These are phyloP conservation scores for Durio zibethinus DNA, from an alignment of 345 rosid genomes.

Conservation along the genomic window DNA sequence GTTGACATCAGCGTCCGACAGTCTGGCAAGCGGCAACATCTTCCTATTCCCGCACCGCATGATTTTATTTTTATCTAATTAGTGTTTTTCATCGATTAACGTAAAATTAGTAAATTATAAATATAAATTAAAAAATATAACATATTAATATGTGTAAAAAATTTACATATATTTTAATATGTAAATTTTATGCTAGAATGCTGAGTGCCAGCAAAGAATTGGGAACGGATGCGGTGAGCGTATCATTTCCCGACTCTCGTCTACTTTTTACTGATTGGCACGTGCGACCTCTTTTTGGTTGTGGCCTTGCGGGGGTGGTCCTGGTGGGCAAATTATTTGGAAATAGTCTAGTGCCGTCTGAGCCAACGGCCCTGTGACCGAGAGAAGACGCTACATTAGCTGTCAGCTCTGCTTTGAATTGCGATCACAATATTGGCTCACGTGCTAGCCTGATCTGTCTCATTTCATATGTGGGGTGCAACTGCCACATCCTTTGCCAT, in stretches of 20 bases:
- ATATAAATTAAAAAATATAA: too few species aligned
- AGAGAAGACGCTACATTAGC: not conserved
- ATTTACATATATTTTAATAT: too few species aligned
- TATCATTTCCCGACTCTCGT: not conserved
- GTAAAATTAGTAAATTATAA: too few species aligned
- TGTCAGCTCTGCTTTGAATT: not conserved
- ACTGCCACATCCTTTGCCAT: not conserved
- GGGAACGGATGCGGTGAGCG: not conserved
- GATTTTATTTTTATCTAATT: too few species aligned
- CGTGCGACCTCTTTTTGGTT: not conserved
- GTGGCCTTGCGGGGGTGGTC: not conserved
- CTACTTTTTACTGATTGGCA: not conserved
- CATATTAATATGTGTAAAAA: too few species aligned
- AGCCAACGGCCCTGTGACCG: not conserved
- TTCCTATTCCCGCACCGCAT: not conserved
- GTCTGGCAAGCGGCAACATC: not conserved
- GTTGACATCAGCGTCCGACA: not conserved
- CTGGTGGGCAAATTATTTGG: not conserved
- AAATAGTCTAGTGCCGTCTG: not conserved
- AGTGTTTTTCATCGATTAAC: too few species aligned
- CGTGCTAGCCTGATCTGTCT: not conserved
- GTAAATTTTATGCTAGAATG: too few species aligned
- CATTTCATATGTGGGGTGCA: not conserved
- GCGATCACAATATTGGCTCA: not conserved
- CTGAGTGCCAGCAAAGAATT: slow-evolving; percentile 5